Evolutionary conservation across 1,139 yeast genomes (phyloP), one percentile per base, ranked within the genome.

Genomic region (Debaryomyces psychrophilus): DNA sequence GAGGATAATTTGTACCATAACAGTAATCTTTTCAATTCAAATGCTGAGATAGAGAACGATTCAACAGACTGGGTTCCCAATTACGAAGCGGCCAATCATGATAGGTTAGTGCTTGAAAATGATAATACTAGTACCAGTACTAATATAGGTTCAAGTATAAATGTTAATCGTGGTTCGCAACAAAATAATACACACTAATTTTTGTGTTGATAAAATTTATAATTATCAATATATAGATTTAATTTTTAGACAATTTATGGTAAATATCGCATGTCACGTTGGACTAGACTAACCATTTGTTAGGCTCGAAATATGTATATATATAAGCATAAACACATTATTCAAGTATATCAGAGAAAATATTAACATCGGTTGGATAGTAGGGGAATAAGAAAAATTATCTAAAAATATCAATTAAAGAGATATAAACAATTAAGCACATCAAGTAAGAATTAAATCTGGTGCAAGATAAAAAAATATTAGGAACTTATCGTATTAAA

Each of bases 11-110:
- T 35, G 18, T 31, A 37, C 11, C 31, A 23, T 5, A 27, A 12
- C 17, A 41, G 38, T 12, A 25, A 43, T 36, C 50, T 51, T 33
- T 44, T 45, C 17, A 47, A 50, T 45, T 55, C 52, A 31, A 54
- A 52, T 35, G 58, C 53, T 12, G 59, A 57, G 22, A 64, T 64
- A 31, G 62, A 57, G 45, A 56, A 61, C 37, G 63, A 62, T 34
- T 54, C 55, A 8, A 59, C 60, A 14, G 77, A 72, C 44, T 67
- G 56, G 48, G 79, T 73, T 3, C 79, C 79, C 1, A 64, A 62
- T 49, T 73, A 73, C 54, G 67, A 68, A 47, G 52, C 59, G 5
- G 62, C 65, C 2, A 60, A 58, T 31, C 57, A 67, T 39, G 75
- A 70, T 56, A 54, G 48, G 40, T 53, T 65, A 38, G 50, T 60